phyloP scores from a whole-genome alignment of 2,329 filamentous ascomycete species.

The Aspergillus clavatus region DNA sequence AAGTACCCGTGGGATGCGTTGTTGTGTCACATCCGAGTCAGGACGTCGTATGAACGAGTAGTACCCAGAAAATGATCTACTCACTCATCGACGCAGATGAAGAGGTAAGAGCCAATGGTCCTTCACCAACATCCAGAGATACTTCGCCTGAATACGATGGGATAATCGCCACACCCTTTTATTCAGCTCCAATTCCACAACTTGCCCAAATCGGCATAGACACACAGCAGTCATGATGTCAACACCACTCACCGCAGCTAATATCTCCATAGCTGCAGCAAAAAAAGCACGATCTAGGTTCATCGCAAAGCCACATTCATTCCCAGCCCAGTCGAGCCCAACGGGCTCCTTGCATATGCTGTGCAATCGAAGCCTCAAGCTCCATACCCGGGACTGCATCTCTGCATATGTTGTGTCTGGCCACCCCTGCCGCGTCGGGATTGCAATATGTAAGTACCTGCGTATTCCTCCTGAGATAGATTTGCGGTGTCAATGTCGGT shows the following conservation, averaged over 20 bases:
- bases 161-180: no score
- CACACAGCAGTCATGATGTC: no score
- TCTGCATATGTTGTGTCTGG: neutral
- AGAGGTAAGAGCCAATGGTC: neutral
- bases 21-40: conserved; percentile 17
- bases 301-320: no score
- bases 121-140: neutral
- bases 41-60: conserved; percentile 1
- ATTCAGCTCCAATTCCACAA: no score
- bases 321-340: no score
- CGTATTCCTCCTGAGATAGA: neutral
- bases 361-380: neutral
- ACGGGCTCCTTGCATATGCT: conserved; percentile 13
- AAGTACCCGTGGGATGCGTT: conserved; percentile 21
- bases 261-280: no score
- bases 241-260: no score
- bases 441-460: neutral
- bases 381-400: neutral
- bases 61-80: no score
- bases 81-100: no score
- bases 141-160: no score
- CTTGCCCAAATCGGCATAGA: no score
- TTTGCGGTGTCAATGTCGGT: neutral
- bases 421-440: neutral
- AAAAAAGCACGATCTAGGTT: neutral